A percentile compares a stretch with the other conserved stretches of the same genome.
Conservation (phyloP, 1,284 basidiomycete species). For the Rhodotorula glutinis region DNA sequence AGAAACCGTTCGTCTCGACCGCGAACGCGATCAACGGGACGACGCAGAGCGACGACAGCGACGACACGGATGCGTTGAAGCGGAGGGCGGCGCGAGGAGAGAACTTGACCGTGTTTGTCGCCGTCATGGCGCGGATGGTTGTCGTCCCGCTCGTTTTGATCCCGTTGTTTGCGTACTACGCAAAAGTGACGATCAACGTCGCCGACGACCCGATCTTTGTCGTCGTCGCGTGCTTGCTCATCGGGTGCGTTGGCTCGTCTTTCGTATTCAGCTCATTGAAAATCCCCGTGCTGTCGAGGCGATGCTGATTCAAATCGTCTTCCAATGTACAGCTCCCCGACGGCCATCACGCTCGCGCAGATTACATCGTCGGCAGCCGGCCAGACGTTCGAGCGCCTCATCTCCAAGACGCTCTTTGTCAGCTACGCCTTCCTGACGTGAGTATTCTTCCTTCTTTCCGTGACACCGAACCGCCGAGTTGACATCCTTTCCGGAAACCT, state of each 20-base stretch:
- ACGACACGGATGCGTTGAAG: neutral
- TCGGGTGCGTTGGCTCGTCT: conserved; percentile 27
- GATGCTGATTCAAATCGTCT: neutral
- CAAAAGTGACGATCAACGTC: conserved; percentile 38
- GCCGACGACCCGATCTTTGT: conserved; percentile 43
- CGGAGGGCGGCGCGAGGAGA: conserved; percentile 8
- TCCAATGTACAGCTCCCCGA: conserved; percentile 23
- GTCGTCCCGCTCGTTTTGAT: conserved; percentile 48
- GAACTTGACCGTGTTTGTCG: conserved; percentile 45
- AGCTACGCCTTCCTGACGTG: conserved; percentile 45
- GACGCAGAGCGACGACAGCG: neutral
- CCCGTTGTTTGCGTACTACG: conserved; percentile 45
- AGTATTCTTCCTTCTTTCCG: neutral
- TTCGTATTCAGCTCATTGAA: neutral
- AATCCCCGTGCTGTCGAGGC: neutral
- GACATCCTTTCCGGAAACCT: neutral
- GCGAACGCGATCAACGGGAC: neutral
- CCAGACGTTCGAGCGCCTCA: conserved; percentile 31
- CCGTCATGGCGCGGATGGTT: conserved; percentile 47
- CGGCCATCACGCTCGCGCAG: conserved; percentile 44
- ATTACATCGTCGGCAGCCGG: conserved; percentile 30
- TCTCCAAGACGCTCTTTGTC: conserved; percentile 43
- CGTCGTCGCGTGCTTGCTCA: conserved; percentile 41
- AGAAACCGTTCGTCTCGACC: conserved; percentile 3
- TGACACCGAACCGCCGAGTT: neutral